A percentile compares a stretch with the other conserved stretches of the same genome.
Conservation (phyloP, 495 filamentous ascomycete species). For the Astrocystis sublimbata region DNA sequence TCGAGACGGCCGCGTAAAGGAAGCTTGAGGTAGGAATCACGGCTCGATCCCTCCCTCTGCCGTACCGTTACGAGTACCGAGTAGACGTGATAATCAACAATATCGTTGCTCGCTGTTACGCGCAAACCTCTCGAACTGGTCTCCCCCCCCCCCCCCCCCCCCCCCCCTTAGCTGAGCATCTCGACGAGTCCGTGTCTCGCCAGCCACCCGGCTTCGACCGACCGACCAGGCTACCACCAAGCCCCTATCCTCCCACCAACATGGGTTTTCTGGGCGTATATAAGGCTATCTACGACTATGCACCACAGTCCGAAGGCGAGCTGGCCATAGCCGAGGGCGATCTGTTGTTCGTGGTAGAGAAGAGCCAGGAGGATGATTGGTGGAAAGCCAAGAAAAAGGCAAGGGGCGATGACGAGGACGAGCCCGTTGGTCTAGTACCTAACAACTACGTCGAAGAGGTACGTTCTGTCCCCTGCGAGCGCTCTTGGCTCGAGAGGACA, state of each 20-base stretch:
- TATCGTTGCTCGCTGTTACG: not conserved
- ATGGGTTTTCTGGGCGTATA: slow-evolving; percentile 87
- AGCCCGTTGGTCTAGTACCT: slow-evolving; percentile 89
- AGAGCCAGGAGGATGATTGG: slow-evolving; percentile 89
- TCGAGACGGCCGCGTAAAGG: not conserved
- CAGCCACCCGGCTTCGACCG: slow-evolving; percentile 1
- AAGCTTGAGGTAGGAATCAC: no score
- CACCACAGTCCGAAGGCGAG: slow-evolving; percentile 85
- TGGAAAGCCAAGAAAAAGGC: slow-evolving; percentile 99
- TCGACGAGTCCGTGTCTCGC: slow-evolving; percentile 13
- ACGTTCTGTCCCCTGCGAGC: slow-evolving; percentile 38
- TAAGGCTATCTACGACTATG: slow-evolving; percentile 91
- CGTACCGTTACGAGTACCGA: not conserved
- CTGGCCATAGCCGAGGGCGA: slow-evolving; percentile 87
- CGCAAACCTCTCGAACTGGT: not conserved
- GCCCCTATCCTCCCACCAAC: slow-evolving; percentile 20
- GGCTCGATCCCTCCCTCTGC: not conserved
- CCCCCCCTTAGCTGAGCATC: no score
- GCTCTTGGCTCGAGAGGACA: not conserved
- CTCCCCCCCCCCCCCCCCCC: not conserved
- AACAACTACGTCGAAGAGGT: slow-evolving; percentile 98
- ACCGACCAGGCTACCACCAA: not conserved
- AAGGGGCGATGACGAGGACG: slow-evolving; percentile 85
- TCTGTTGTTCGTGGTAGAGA: slow-evolving; percentile 87
- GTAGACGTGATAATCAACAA: slow-evolving; percentile 5